Evolutionary conservation across 768 basidiomycete species (phyloP).

Genomic region (Tylopilus sp.): DNA sequence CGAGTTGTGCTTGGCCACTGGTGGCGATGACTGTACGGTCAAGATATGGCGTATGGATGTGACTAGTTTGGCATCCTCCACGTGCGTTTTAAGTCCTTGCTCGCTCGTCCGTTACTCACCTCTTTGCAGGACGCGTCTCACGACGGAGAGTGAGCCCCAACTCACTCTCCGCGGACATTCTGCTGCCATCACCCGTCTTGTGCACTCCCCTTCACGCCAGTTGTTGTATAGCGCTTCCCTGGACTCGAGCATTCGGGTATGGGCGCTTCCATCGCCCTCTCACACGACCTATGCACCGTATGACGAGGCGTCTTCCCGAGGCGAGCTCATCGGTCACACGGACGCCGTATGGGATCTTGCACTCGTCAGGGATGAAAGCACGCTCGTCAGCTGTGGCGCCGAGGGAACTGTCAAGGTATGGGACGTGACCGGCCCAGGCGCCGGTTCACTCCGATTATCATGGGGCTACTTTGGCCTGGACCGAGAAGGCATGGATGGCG

Average conservation of each 20-base stretch:
- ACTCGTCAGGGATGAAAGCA: slow-evolving; percentile 76
- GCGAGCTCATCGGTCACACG: slow-evolving; percentile 86
- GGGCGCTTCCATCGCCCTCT: slow-evolving; percentile 71
- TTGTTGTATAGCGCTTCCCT: slow-evolving; percentile 88
- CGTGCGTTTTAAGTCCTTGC: slow-evolving; percentile 49
- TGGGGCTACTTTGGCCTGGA: slow-evolving; percentile 81
- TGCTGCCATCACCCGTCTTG: slow-evolving; percentile 81
- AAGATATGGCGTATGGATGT: slow-evolving; percentile 95
- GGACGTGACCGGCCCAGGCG: slow-evolving; percentile 74
- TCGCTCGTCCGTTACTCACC: neutral
- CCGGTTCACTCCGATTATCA: slow-evolving; percentile 59
- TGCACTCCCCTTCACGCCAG: slow-evolving; percentile 72
- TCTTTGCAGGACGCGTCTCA: slow-evolving; percentile 53
- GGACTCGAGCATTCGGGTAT: slow-evolving; percentile 90
- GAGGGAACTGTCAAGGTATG: slow-evolving; percentile 93
- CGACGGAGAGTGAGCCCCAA: slow-evolving; percentile 89
- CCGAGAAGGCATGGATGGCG: slow-evolving; percentile 33
- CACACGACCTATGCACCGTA: slow-evolving; percentile 92
- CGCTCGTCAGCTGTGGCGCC: slow-evolving; percentile 85
- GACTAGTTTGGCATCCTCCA: slow-evolving; percentile 65
- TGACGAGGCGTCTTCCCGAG: slow-evolving; percentile 73
- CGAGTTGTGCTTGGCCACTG: slow-evolving; percentile 84
- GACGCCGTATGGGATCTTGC: slow-evolving; percentile 97
- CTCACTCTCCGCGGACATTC: slow-evolving; percentile 93
- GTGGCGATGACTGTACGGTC: slow-evolving; percentile 91